Conservation (phyloP, 345 rosid species). For the Salix caprea region DNA sequence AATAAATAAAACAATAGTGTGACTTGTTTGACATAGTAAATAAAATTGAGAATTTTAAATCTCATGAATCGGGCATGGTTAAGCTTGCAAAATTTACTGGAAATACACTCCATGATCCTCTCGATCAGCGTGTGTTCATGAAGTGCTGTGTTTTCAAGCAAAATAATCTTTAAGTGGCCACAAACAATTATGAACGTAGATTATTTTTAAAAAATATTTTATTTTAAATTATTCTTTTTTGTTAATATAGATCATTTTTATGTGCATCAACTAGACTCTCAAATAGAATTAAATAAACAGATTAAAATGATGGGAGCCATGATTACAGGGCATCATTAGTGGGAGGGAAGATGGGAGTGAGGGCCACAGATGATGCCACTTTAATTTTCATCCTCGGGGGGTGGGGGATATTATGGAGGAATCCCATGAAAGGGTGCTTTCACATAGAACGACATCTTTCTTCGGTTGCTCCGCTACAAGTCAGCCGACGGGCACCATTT, state of each 20-base stretch:
- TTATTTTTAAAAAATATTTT: too few species aligned
- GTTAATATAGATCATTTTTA: too few species aligned
- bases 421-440: slow-evolving; percentile 16
- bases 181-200: too few species aligned
- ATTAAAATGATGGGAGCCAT: slow-evolving; percentile 3
- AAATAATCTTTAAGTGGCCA: neutral
- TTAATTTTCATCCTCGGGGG: slow-evolving; percentile 10
- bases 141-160: neutral
- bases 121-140: neutral
- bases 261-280: too few species aligned
- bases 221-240: too few species aligned
- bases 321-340: slow-evolving; percentile 12
- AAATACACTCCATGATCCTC: neutral
- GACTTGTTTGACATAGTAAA: too few species aligned
- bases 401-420: neutral
- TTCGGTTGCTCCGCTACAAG: neutral
- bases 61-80: too few species aligned
- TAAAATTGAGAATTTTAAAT: too few species aligned
- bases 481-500: neutral
- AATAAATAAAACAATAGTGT: too few species aligned
- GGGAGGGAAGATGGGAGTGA: neutral
- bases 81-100: too few species aligned
- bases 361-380: slow-evolving; percentile 13
- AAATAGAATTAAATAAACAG: too few species aligned
- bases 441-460: neutral